Evolutionary conservation across 257 asterid species (phyloP), one percentile per base, ranked within the genome.

Genomic region (Lavandula angustifolia): DNA sequence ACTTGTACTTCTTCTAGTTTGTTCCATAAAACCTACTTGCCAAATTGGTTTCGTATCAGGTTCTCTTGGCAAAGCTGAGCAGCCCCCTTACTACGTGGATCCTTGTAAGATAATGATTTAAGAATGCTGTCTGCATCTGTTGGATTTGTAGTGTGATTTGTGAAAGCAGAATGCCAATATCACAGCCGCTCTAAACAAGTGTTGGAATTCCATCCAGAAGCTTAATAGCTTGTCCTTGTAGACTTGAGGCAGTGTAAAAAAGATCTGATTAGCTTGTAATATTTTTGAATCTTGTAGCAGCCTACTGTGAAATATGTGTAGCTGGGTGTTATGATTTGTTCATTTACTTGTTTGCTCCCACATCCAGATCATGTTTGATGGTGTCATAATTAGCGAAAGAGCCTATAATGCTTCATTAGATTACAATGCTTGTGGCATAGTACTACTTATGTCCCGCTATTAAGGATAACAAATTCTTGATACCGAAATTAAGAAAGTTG

Each of bases 281-380:
- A 34, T 58, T 58, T 51, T 54, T 67, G 50, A 49, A 55, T 66
- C 38, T 44, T 7, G 59, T 51, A 59, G 71, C 59, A 32, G 11
- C 49, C 49, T 16, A 67, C 62, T 35, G 42, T 70, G 14, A 48
- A 40, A 48, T 62, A 56, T 71, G 74, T 55, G 70, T 54, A 34
- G 48, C 43, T 53, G 64, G 65, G 44, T 35, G 31, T 70, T 54
- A 17, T 33, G 40, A 52, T 66, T 54, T 49, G 35, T 57, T 75
- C 41, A 12, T 75, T 50, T 64, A 54, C 70, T 66, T 70, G 16
- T 59, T 46, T 47, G 46, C 17, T 66, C 54, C 40, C 70, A 9
- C 16, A 44, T 75, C 7, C 17, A 44, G 17, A 48, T 43, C 64
- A 62, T n/a, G 31, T 52, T 11, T 17, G 10, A 9, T 31, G 35